phyloP scores from a whole-genome alignment of 176 grass and related monocot genomes.

The Zea luxurians region DNA sequence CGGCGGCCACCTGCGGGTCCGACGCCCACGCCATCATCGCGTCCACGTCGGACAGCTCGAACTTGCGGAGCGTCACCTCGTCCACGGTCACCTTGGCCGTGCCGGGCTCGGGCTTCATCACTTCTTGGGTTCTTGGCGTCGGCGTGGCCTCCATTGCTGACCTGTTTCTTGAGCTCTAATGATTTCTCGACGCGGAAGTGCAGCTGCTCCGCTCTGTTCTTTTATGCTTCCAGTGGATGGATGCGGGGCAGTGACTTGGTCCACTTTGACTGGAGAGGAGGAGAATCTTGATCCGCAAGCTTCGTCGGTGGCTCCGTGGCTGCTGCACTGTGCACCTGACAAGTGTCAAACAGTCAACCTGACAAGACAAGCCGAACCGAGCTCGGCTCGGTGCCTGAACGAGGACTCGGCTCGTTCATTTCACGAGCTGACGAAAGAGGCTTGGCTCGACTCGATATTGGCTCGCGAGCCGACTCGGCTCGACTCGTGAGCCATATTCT shows the following conservation, averaged over 20 bases:
- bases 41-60: slow-evolving; percentile 63
- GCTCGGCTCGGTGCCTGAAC: too few species aligned
- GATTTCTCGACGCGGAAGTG: background rate
- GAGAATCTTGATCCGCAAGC: background rate
- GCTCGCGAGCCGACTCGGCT: too few species aligned
- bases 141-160: background rate
- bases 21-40: slow-evolving; percentile 73
- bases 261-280: background rate
- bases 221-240: too few species aligned
- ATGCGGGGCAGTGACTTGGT: background rate
- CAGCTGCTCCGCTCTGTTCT: background rate
- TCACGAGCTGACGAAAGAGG: too few species aligned
- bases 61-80: slow-evolving; percentile 54
- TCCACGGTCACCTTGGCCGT: background rate
- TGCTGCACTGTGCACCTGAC: too few species aligned
- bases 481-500: too few species aligned
- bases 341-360: too few species aligned
- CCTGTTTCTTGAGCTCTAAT: background rate
- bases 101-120: background rate
- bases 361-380: too few species aligned
- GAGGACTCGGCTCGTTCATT: too few species aligned
- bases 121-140: background rate
- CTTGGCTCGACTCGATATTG: too few species aligned
- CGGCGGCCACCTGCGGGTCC: slow-evolving; percentile 55
- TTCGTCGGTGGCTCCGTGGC: too few species aligned